Evolutionary conservation across 768 basidiomycete species (phyloP), one percentile per base, ranked within the genome.

Genomic region (Pisolithus orientalis): DNA sequence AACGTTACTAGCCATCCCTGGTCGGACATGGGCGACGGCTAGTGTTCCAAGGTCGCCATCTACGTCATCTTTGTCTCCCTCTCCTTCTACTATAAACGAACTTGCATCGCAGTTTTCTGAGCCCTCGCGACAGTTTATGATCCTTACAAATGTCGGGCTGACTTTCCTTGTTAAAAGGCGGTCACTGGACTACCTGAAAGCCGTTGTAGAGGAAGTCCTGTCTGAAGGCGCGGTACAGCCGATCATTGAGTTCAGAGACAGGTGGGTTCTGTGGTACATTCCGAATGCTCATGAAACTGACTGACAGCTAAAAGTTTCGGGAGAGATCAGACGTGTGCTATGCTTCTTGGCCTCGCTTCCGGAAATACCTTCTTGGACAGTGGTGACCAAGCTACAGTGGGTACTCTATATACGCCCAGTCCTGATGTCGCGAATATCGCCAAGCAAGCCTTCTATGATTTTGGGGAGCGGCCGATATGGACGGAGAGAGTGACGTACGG

Each of bases 301-400:
- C 51, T 57, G 29, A 61, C 40, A 14, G 44, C 47, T 21, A 53
- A 16, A 59, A 95, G 94, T 63, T 96, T 89, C 66, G 93, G 94
- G 44, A 80, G 91, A 49, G 90, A 94, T 65, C 90, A 95, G 62
- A 87, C 90, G 3, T 94, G 92, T 60, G 86, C 90, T 5, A 94
- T 96, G 89, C 80, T 92, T 16, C 77, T 95, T 13, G 87, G 85
- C 10, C 77, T 97, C 51, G 90, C 92, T 0, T 80, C 87, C 53
- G 89, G 87, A 34, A 94, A 93, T 65, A 84, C 85, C 1, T 92
- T 85, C 68, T 68, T 93, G 50, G 84, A 87, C 53, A 67, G 73
- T 28, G 70, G 71, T n/a, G 80, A 80, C 46, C 74, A 74, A 47
- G 67, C 75, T 24, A 64, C 70, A 10, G 50, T 68, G 11, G 72